A percentile compares a stretch with the other conserved stretches of the same genome.
Evolutionary conservation across 2,329 filamentous ascomycete species (phyloP).

Genomic region (Fusarium sp.): DNA sequence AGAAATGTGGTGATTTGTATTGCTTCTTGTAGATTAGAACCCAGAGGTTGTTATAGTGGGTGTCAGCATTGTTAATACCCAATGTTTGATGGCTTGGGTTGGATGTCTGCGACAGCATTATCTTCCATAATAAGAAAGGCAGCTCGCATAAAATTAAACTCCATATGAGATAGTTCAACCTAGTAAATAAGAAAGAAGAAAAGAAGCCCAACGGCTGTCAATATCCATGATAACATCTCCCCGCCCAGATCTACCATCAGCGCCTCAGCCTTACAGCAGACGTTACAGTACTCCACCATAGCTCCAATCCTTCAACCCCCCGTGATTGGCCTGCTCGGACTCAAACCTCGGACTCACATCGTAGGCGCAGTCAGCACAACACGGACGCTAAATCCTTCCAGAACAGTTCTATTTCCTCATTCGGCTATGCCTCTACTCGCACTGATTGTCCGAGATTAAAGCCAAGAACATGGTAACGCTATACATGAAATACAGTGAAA

Average conservation of each 20-base stretch:
- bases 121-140: fast-evolving
- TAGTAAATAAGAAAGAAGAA: not conserved
- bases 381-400: conserved; percentile 10
- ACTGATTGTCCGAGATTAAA: conserved; percentile 33
- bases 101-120: not conserved
- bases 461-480: not conserved
- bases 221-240: not conserved
- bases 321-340: conserved; percentile 41
- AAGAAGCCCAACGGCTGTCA: not conserved
- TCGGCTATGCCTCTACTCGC: conserved; percentile 8
- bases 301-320: not conserved
- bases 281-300: not conserved
- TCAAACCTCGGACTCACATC: conserved; percentile 30
- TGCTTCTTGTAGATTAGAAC: not conserved
- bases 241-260: not conserved
- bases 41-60: no score
- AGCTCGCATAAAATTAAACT: not conserved
- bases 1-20: no score
- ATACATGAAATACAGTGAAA: not conserved
- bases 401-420: not conserved
- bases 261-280: conserved; percentile 24
- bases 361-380: not conserved
- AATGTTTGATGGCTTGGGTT: no score
- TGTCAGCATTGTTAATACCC: fast-evolving
- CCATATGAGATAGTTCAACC: fast-evolving